Evolutionary conservation across 176 grass and related monocot species (phyloP).

Genomic region (Zizania latifolia): DNA sequence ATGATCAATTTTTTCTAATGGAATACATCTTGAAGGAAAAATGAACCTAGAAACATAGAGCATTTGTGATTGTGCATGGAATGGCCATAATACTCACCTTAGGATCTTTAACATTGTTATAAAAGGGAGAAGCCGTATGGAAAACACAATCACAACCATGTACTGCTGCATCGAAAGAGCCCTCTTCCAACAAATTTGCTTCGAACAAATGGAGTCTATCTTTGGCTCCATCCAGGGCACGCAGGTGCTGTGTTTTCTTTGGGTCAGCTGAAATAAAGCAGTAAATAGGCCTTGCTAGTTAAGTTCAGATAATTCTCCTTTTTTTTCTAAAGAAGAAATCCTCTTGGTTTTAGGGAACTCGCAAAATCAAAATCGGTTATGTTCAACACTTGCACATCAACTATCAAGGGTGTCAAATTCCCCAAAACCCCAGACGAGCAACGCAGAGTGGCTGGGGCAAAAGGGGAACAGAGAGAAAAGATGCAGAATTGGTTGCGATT

Average conservation of each 20-base stretch:
- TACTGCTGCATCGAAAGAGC: slow-evolving; percentile 37
- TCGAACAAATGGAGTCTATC: slow-evolving; percentile 54
- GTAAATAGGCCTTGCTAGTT: neutral
- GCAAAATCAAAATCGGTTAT: neutral
- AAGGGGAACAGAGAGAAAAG: neutral
- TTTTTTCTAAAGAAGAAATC: neutral
- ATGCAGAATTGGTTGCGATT: neutral
- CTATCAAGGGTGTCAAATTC: neutral
- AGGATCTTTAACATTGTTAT: slow-evolving; percentile 42
- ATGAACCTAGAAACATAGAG: neutral
- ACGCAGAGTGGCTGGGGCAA: neutral
- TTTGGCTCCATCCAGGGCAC: slow-evolving; percentile 36
- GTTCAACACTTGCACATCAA: neutral
- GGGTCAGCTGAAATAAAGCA: slow-evolving; percentile 34
- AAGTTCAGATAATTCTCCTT: neutral
- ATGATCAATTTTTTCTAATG: too few species aligned
- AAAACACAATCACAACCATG: slow-evolving; percentile 47
- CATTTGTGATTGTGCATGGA: neutral
- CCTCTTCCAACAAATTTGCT: slow-evolving; percentile 51
- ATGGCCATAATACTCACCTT: slow-evolving; percentile 23
- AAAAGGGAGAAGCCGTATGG: slow-evolving; percentile 60
- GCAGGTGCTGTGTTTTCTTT: slow-evolving; percentile 49
- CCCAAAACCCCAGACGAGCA: neutral
- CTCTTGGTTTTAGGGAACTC: neutral
- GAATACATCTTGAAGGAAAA: neutral